Conservation (phyloP, 192 early-diverging fungal genomes). For the Rhizophlyctis rosea region DNA sequence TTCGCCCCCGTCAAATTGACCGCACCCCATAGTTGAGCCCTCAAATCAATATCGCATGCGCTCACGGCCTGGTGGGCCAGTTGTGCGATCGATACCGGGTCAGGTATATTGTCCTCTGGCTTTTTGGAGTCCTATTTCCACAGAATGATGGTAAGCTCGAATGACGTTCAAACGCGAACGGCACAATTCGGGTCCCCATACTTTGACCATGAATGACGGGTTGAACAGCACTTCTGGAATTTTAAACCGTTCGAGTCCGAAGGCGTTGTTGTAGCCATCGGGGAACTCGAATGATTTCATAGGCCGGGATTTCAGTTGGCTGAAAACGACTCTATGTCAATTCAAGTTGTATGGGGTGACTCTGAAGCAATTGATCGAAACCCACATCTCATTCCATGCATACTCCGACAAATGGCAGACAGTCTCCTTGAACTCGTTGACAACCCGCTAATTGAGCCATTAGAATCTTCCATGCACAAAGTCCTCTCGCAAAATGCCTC, state of each 20-base stretch:
- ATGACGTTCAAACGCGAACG: too few species aligned
- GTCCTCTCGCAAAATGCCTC: constrained; percentile 4
- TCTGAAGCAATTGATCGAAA: too few species aligned
- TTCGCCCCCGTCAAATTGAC: constrained; percentile 90
- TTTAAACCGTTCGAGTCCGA: constrained; percentile 76
- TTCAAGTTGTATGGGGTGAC: too few species aligned
- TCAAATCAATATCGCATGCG: constrained; percentile 83
- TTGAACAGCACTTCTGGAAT: constrained; percentile 86
- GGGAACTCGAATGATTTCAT: constrained; percentile 92
- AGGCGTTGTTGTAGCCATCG: constrained; percentile 83
- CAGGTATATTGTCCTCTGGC: constrained; percentile 3
- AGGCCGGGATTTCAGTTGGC: constrained; percentile 49
- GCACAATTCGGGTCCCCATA: background rate
- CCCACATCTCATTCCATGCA: constrained; percentile 67
- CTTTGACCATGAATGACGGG: constrained; percentile 47
- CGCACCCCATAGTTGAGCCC: constrained; percentile 73
- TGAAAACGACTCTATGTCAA: background rate
- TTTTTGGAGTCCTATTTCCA: constrained; percentile 10
- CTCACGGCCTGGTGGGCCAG: constrained; percentile 71
- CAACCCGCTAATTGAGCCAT: constrained; percentile 54
- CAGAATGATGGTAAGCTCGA: too few species aligned
- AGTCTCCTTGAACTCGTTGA: constrained; percentile 94
- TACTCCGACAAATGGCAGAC: constrained; percentile 78
- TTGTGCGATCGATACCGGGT: constrained; percentile 56
- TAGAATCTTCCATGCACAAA: too few species aligned